Conservation (phyloP, 805 yeast genomes). For the Yarrowia sp. region DNA sequence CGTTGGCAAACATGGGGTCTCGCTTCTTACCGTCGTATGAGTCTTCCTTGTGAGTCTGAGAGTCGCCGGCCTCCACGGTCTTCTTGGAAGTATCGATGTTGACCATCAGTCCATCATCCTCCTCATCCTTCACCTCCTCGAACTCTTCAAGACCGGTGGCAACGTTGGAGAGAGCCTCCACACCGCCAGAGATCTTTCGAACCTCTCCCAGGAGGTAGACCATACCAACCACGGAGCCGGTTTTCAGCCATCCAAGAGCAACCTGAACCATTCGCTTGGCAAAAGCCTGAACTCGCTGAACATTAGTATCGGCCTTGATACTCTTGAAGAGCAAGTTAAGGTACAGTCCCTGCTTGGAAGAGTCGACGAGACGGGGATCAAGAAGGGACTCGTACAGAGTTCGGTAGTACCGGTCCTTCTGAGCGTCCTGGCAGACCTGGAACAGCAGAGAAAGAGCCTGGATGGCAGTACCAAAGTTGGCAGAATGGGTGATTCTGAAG, state of each 20-base stretch:
- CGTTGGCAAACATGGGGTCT: constrained; percentile 92
- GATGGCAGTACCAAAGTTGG: constrained; percentile 91
- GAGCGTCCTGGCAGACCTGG: constrained; percentile 67
- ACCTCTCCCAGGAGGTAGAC: constrained; percentile 74
- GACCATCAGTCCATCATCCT: constrained; percentile 40
- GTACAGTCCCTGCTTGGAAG: constrained; percentile 93
- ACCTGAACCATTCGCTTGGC: constrained; percentile 89
- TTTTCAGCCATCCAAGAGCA: constrained; percentile 82
- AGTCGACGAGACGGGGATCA: constrained; percentile 80
- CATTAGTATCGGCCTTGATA: constrained; percentile 69
- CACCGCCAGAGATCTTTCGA: constrained; percentile 51
- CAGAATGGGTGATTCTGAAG: constrained; percentile 89
- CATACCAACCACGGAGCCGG: constrained; percentile 89
- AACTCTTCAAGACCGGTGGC: constrained; percentile 57
- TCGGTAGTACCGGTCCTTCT: constrained; percentile 69
- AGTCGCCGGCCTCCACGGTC: constrained; percentile 24
- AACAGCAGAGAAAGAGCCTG: constrained; percentile 88
- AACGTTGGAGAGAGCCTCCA: constrained; percentile 60
- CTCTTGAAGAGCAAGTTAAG: constrained; percentile 85
- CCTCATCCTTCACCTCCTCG: constrained; percentile 48
- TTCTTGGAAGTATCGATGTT: constrained; percentile 29
- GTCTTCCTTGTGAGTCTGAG: constrained; percentile 39
- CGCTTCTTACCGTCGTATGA: constrained; percentile 84
- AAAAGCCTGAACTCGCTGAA: constrained; percentile 79
- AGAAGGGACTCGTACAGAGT: constrained; percentile 88